phyloP scores from a whole-genome alignment of 352 stramenopile species.

The Pythium coloratum region DNA sequence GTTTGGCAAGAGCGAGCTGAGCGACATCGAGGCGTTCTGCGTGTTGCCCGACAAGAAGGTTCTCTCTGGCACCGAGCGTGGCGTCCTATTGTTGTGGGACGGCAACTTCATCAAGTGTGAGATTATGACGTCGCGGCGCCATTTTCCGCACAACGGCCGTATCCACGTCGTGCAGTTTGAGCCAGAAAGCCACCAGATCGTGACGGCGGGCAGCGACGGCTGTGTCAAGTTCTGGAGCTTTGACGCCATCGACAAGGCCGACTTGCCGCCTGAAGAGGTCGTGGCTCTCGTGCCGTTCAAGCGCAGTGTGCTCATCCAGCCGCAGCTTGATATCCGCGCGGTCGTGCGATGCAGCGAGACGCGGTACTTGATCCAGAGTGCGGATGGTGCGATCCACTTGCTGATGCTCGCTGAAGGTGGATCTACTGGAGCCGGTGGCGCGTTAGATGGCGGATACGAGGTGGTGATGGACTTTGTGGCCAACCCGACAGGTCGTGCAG shows the following conservation, averaged over 20 bases:
- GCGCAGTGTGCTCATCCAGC: conserved; percentile 51
- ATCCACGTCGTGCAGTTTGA: conserved; percentile 82
- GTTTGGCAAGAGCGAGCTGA: conserved; percentile 94
- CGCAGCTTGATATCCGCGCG: conserved; percentile 67
- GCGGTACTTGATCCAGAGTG: conserved; percentile 71
- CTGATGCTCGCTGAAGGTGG: conserved; percentile 30
- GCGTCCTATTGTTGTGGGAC: conserved; percentile 92
- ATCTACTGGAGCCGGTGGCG: conserved; percentile 16
- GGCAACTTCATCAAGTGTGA: conserved; percentile 96
- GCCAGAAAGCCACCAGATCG: conserved; percentile 39
- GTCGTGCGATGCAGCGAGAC: conserved; percentile 45
- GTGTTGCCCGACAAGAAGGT: conserved; percentile 95
- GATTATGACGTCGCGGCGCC: conserved; percentile 62
- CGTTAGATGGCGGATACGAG: conserved; percentile 28
- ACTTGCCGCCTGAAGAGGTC: conserved; percentile 77
- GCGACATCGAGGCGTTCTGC: conserved; percentile 92
- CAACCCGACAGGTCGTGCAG: conserved; percentile 69
- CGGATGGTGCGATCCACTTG: conserved; percentile 49
- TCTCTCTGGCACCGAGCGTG: conserved; percentile 85
- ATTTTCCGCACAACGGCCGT: conserved; percentile 65
- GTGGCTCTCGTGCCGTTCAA: conserved; percentile 75
- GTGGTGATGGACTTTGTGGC: conserved; percentile 57
- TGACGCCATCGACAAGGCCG: conserved; percentile 80
- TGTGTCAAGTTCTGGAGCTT: conserved; percentile 91
- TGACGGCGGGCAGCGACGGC: conserved; percentile 83